Evolutionary conservation across 2,329 filamentous ascomycete genomes (phyloP).

Genomic region (Talaromyces sp.): DNA sequence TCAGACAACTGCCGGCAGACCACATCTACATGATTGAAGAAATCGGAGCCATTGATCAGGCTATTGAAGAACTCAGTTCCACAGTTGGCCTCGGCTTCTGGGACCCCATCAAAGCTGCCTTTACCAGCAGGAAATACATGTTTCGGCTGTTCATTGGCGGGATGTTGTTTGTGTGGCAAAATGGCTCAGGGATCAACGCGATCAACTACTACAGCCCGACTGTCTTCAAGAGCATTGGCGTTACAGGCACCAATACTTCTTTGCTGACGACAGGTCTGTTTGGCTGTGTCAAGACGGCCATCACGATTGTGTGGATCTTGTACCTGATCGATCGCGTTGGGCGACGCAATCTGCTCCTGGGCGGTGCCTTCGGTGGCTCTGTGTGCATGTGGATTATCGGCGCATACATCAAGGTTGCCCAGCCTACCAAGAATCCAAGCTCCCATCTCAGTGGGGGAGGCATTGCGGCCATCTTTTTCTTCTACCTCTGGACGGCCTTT

Average conservation of each 20-base stretch:
- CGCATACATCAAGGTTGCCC: conserved; percentile 31
- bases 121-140: background rate
- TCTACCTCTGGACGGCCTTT: conserved; percentile 67
- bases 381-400: conserved; percentile 33
- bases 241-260: conserved; percentile 52
- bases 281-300: conserved; percentile 65
- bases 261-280: conserved; percentile 68
- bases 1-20: conserved; percentile 35
- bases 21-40: conserved; percentile 67
- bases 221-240: conserved; percentile 61
- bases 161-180: conserved; percentile 57
- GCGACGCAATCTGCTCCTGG: conserved; percentile 58
- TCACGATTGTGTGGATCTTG: conserved; percentile 65
- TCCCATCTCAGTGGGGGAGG: conserved; percentile 21
- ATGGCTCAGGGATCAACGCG: conserved; percentile 71
- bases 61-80: conserved; percentile 38
- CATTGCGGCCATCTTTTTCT: conserved; percentile 53
- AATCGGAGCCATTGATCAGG: conserved; percentile 59
- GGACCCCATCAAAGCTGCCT: conserved; percentile 37
- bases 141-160: conserved; percentile 1
- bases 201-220: conserved; percentile 71
- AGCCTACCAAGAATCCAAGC: conserved; percentile 22
- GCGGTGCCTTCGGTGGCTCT: conserved; percentile 58
- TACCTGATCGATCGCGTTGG: conserved; percentile 62
- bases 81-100: conserved; percentile 39